phyloP scores from a whole-genome alignment of 257 asterid species.

The Plantago major region DNA sequence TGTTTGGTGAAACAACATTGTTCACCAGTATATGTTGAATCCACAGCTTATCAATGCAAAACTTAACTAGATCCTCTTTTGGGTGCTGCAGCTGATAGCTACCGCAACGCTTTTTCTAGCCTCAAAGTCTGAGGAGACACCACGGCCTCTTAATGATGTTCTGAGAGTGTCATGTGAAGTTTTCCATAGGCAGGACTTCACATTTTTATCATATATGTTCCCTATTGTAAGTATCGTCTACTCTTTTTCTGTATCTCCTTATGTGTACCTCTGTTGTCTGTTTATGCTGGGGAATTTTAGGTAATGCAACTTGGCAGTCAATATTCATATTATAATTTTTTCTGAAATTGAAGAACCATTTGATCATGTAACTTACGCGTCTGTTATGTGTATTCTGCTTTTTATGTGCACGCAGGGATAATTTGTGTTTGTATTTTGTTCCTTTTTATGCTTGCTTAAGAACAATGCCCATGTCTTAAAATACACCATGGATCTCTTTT shows the following conservation, averaged over 20 bases:
- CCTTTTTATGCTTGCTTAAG: no score
- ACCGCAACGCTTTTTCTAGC: conserved; percentile 90
- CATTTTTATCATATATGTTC: conserved; percentile 54
- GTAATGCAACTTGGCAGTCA: conserved; percentile 11
- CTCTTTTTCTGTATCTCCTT: conserved; percentile 11
- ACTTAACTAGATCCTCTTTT: conserved; percentile 21
- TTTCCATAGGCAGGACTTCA: conserved; percentile 68
- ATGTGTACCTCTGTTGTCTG: not conserved
- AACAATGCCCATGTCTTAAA: no score
- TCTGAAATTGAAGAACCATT: not conserved
- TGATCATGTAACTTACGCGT: not conserved
- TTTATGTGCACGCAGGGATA: not conserved
- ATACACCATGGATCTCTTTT: no score
- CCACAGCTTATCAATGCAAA: conserved; percentile 15
- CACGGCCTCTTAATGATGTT: conserved; percentile 80
- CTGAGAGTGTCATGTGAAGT: conserved; percentile 70
- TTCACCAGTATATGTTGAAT: conserved; percentile 11
- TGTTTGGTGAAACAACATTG: not conserved
- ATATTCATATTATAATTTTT: conserved; percentile 8
- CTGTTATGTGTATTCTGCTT: not conserved
- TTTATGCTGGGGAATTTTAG: not conserved
- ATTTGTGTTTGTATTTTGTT: not conserved
- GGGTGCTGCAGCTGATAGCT: conserved; percentile 70
- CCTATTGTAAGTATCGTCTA: conserved; percentile 63
- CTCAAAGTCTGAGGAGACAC: conserved; percentile 91